Evolutionary conservation across 2,329 filamentous ascomycete genomes (phyloP), one percentile per base, ranked within the genome.

Genomic region (Xylariaceae sp.): DNA sequence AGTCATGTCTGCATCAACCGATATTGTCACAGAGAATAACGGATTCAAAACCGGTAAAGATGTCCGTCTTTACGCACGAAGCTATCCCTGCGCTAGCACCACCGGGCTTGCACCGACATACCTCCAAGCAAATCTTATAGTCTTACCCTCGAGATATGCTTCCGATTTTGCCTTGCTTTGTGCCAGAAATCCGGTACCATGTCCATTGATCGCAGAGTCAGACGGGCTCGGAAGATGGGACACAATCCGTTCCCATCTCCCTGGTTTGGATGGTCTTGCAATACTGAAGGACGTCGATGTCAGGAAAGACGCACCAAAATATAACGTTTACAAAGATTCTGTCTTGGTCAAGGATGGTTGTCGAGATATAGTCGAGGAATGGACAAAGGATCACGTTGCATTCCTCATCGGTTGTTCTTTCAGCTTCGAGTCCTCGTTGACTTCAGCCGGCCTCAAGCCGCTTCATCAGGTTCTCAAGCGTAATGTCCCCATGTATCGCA

Each of bases 401-500:
- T 19, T 82, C 73, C 0, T 86, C 83, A 53, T 83, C 82, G 9
- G 52, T 1, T 86, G 82, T 61, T 81, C 76, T 1, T 86, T 78
- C 69, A 81, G 75, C 56, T 86, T 86, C 60, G 82, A 86, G 62
- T 66, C 71, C 2, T 81, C 81, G 3, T 72, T 86, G 18, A 59
- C 65, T 0, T 63, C 60, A 0, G 75, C 76, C 0, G 77, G 76
- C 0, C 65, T 86, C 6, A 56, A 69, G 6, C 76, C 81, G 1
- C 70, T 74, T 2, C 81, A 86, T 58, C 66, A 72, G 5, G 49
- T 65, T 2, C 68, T 74, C 15, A 62, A 65, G 36, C 70, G 76
- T 30, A 80, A 79, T 51, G 78, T 84, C 2, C 68, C 81, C 11
- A 86, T 86, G 78, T 87, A 84, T 58, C 69, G 75, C 14, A 83